Evolutionary conservation across 2,329 filamentous ascomycete genomes (phyloP), one percentile per base, ranked within the genome.

Genomic region (Blumeriella jaapii): DNA sequence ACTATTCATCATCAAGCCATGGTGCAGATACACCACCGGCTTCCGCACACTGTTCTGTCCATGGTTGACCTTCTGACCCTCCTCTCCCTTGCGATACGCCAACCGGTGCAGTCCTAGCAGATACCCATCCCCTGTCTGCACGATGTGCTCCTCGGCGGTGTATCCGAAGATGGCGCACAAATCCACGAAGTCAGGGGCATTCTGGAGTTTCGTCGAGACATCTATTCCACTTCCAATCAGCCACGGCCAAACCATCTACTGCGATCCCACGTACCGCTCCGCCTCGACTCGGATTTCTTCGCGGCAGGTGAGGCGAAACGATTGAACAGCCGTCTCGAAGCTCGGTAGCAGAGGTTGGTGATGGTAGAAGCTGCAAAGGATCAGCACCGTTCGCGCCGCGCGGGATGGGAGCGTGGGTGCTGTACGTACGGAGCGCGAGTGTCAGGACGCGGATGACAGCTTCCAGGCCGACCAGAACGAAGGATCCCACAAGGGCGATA

Each of bases 1-100:
- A 50, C 86, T 94, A 60, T 95, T 96, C 91, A 98, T 98, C 54
- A 98, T 71, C 39, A 98, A 69, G 6, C 89, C 91, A 59, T 98
- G 91, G 54, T 98, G 91, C 45, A 98, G 65, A 57, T 96, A 98
- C 5, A 91, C 78, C 31, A 96, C 83, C 49, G 78, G 82, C 63
- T 95, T 95, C 59, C 70, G 71, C 17, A 82, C 49, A 51, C 78
- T 78, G 22, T 69, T 67, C 0, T 67, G 63, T 0, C 81, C 81
- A 32, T 67, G 64, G 55, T 95, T 95, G 50, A 94, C 81, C 44
- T 74, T 73, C 35, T 68, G 62, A n/a, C 75, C 73, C 55, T 91
- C 82, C 56, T 94, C 85, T 8, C 84, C 85, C 50, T 76, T 81
- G 40, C 71, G 74, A 72, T 82, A 93, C 13, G 82, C 83, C 29